Conservation (phyloP, 108 stramenopile genomes). For the Craspedostauros australis region DNA sequence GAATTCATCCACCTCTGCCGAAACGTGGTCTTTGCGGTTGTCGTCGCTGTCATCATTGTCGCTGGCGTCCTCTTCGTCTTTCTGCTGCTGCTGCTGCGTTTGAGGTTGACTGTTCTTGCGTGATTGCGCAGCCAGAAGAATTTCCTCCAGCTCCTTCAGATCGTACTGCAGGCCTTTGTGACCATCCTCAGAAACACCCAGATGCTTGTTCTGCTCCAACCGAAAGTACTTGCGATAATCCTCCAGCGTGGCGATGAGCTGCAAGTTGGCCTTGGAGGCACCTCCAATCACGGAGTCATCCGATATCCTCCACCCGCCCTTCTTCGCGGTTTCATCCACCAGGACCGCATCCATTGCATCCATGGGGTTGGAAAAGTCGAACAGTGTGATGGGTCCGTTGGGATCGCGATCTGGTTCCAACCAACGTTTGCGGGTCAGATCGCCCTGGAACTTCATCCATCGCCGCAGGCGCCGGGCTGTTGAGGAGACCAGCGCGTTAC, state of each 20-base stretch:
- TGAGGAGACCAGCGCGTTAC: too few species aligned
- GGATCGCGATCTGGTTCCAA: conserved; percentile 23
- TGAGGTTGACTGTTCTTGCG: background rate
- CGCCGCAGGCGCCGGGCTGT: too few species aligned
- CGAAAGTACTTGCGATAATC: conserved; percentile 11
- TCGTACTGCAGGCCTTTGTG: too few species aligned
- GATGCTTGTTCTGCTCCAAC: background rate
- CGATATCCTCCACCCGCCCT: conserved; percentile 66
- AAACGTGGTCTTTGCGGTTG: background rate
- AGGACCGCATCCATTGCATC: conserved; percentile 66
- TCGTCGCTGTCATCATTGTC: conserved; percentile 3
- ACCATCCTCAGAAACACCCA: background rate
- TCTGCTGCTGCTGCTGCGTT: conserved; percentile 15
- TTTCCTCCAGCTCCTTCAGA: too few species aligned
- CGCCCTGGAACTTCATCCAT: conserved; percentile 22
- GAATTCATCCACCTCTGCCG: background rate
- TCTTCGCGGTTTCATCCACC: conserved; percentile 15
- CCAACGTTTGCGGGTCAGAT: conserved; percentile 27
- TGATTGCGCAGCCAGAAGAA: background rate
- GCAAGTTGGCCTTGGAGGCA: conserved; percentile 27
- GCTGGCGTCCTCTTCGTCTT: conserved; percentile 10
- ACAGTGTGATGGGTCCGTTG: conserved; percentile 59
- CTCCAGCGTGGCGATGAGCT: conserved; percentile 8
- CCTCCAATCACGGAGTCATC: conserved; percentile 85
- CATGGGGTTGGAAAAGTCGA: conserved; percentile 56